Conservation (phyloP, 2,329 filamentous ascomycete species). For the Plectosphaerella cucumerina region DNA sequence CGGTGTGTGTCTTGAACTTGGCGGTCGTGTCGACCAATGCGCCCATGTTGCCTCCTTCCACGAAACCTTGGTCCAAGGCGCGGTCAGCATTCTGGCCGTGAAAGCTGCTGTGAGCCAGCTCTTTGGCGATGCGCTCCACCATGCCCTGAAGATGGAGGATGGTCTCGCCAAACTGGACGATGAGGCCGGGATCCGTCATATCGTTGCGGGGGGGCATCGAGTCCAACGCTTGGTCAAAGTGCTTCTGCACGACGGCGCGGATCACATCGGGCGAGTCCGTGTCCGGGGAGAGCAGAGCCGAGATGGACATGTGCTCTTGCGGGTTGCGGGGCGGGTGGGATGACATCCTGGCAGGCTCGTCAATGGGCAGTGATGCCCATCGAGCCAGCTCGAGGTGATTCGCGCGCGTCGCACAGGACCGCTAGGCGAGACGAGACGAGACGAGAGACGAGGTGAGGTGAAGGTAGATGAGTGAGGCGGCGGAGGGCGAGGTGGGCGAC, state of each 20-base stretch:
- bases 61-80: background rate
- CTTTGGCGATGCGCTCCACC: background rate
- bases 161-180: conserved; percentile 1
- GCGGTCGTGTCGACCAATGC: background rate
- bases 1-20: too few species aligned
- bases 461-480: too few species aligned
- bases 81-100: background rate
- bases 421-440: background rate
- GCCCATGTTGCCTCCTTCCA: background rate
- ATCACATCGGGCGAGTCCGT: background rate
- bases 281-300: background rate
- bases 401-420: background rate
- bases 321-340: background rate
- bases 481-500: too few species aligned
- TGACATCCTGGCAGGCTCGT: background rate
- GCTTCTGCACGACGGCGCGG: background rate
- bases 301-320: background rate
- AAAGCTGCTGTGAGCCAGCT: background rate
- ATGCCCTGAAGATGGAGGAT: conserved; percentile 1
- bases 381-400: background rate
- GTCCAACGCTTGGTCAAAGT: background rate
- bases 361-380: background rate
- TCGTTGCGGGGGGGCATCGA: background rate
- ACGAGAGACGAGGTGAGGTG: background rate
- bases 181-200: background rate